Base-by-base conservation (phyloP, 441 rosid genomes). In the Isatis lusitanica region DNA sequence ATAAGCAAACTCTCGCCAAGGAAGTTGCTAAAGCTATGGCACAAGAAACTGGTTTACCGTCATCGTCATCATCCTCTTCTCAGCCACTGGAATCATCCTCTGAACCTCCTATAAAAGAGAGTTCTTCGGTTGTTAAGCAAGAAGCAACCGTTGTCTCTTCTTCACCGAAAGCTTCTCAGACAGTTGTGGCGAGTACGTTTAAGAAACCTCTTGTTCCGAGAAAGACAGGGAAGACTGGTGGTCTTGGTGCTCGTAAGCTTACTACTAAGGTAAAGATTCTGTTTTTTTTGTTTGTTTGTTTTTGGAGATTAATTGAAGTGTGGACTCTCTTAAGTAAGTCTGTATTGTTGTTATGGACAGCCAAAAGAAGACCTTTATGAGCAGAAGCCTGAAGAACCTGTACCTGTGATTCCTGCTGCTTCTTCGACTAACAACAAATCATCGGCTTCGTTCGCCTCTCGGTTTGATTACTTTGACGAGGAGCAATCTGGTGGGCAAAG, bases 221-320 rank as follows among this genome's bases (percentile, higher is more conserved):
- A 85, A 90, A 74, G 80, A 78, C 83, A 51, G 97, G 89, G 78
- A 93, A 85, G 73, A 83, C 91, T 10, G 91, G 93, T 46, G 95
- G 95, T 2, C 92, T 93, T 76, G 98, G 97, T 77, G 98, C 95
- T 56, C 82, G 90, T 68, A 93, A 90, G 85, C 93, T 93, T 39
- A 82, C 94, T 53, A 63, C 79, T 31, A 93, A 85, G 95, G 98
- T 93, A 38, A 64, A 16, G 15, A 9, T 30, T 53, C 18, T 4
- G 6, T 16, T 35, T 17, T 24, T 24, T 26, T 26, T 26, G 28
- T 26, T 26, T 21, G 24, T 21, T 21, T 21, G 24, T 21, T 21
- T 21, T 21, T 21, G 24, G 24, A 21, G 24, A 26, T 26, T 26
- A 26, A 6, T 70, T 6, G 24, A n/a, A 30, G 28, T 4, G 7